These are phyloP conservation scores for Mortierella sp. DNA, from an alignment of 371 early-diverging fungal species.

Conservation along the genomic window DNA sequence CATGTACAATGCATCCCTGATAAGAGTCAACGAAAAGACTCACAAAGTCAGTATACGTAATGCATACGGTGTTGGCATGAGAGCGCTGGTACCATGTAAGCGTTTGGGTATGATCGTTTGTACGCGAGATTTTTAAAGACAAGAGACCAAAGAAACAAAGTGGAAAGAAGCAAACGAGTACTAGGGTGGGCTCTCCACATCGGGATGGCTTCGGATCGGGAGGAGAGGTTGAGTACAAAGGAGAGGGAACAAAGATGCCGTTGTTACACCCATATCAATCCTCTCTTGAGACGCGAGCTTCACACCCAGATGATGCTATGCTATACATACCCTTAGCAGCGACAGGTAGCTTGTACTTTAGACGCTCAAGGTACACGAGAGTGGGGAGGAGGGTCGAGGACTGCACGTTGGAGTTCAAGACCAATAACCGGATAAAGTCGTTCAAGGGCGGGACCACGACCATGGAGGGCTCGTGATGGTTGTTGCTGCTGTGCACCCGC, in stretches of 20 bases:
- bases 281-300: too few relatives aligned
- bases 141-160: too few relatives aligned
- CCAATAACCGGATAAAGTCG: constrained; percentile 64
- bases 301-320: too few relatives aligned
- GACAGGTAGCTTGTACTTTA: constrained; percentile 56
- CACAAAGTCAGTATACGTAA: background rate
- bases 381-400: constrained; percentile 69
- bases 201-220: too few relatives aligned
- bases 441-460: constrained; percentile 60
- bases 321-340: constrained; percentile 53
- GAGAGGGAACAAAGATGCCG: background rate
- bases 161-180: background rate
- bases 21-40: background rate
- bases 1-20: constrained; percentile 81
- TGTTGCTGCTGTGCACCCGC: constrained; percentile 16
- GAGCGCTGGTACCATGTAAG: too few relatives aligned
- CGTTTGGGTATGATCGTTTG: too few relatives aligned
- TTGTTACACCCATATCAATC: too few relatives aligned
- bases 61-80: background rate
- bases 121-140: too few relatives aligned
- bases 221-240: background rate
- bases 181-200: background rate
- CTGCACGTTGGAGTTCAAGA: constrained; percentile 68
- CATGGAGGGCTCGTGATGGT: constrained; percentile 17
- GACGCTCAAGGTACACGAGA: constrained; percentile 66